Conservation (phyloP, 345 rosid genomes). For the Brassica juncea region DNA sequence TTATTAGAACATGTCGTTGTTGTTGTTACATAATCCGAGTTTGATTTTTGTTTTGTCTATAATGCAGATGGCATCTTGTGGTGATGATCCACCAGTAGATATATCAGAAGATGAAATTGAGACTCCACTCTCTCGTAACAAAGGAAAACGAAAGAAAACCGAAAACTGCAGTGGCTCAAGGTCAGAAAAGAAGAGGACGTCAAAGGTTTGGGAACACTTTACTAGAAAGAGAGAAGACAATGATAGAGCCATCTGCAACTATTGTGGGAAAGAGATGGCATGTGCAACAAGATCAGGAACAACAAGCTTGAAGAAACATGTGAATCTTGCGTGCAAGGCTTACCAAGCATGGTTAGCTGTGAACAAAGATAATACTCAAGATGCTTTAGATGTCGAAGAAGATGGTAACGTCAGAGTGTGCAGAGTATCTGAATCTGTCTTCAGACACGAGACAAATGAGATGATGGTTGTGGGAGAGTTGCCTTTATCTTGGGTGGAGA, state of each 20-base stretch:
- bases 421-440: neutral
- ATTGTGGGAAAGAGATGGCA: neutral
- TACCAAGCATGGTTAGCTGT: neutral
- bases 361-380: neutral
- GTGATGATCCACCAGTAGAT: too few relatives aligned
- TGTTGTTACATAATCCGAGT: too few relatives aligned
- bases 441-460: neutral
- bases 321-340: neutral
- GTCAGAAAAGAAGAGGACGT: neutral
- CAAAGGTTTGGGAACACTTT: neutral
- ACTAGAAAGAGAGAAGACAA: too few relatives aligned
- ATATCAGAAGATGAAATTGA: too few relatives aligned
- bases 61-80: neutral
- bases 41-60: neutral
- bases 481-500: neutral
- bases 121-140: neutral
- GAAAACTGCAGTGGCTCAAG: too few relatives aligned
- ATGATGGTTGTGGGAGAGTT: neutral
- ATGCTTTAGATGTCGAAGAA: neutral
- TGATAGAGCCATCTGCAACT: too few relatives aligned
- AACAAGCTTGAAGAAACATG: neutral
- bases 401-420: neutral
- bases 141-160: neutral
- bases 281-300: neutral
- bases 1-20: neutral